Percentiles rank a stretch among this genome's conserved stretches.
phyloP scores from a whole-genome alignment of 305 asterid genomes.

The Nicotiana rustica region DNA sequence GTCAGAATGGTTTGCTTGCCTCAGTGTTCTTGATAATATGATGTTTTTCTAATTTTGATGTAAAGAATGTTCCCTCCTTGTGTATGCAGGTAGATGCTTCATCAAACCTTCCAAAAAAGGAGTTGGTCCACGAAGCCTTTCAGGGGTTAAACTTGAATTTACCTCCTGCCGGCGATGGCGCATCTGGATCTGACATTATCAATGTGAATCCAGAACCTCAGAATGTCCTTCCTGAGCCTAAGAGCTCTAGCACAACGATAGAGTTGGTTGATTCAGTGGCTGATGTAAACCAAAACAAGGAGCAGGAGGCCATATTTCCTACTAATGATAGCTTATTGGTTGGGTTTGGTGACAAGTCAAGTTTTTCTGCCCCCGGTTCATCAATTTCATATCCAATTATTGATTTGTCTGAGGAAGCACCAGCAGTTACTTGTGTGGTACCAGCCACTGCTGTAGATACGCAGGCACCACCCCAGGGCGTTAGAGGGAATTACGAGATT shows the following conservation, averaged over 20 bases:
- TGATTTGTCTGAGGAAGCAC: constrained; percentile 52
- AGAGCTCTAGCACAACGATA: constrained; percentile 39
- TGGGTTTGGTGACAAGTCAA: constrained; percentile 53
- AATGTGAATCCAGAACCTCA: constrained; percentile 49
- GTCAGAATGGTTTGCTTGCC: constrained; percentile 43
- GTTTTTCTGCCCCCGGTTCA: constrained; percentile 39
- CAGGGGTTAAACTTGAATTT: constrained; percentile 77
- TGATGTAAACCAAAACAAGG: constrained; percentile 46
- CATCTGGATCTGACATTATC: constrained; percentile 48
- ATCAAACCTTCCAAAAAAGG: constrained; percentile 38
- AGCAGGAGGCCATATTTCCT: constrained; percentile 77
- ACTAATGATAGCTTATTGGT: constrained; percentile 71
- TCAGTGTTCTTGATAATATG: background rate
- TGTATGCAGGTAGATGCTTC: constrained; percentile 67
- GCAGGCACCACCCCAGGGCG: constrained; percentile 41
- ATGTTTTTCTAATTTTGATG: background rate
- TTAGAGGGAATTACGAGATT: constrained; percentile 32
- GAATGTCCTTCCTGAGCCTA: constrained; percentile 41
- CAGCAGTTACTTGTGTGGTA: constrained; percentile 13
- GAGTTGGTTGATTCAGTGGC: constrained; percentile 48
- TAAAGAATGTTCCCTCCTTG: background rate
- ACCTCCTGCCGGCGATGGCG: constrained; percentile 56
- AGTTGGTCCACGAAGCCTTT: constrained; percentile 46
- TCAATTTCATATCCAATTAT: constrained; percentile 55
- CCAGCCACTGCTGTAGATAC: constrained; percentile 37